Evolutionary conservation across 2,329 filamentous ascomycete genomes (phyloP), one percentile per base, ranked within the genome.

Genomic region (Aspergillus sp.): DNA sequence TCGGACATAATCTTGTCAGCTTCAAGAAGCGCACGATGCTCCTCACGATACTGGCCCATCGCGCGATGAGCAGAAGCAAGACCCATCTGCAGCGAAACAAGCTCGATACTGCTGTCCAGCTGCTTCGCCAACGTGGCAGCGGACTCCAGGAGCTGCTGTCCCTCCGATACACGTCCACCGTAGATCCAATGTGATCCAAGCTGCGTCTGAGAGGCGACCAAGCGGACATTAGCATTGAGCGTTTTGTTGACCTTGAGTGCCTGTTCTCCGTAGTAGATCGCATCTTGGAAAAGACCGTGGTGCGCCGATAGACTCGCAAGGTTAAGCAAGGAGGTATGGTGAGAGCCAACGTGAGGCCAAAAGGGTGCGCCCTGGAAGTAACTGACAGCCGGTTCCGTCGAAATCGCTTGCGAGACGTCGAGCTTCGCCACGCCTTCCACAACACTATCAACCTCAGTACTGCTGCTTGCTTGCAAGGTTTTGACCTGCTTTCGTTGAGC

Each of bases 241-340:
- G 79, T 81, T 49, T 78, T 76, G 19, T 88, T 88, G 50, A 95
- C 80, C 59, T 86, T 88, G 46, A 85, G 75, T 0, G 90, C 90
- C 58, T 93, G 86, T 56, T 96, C 86, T 1, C 86, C 84, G 57
- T 95, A 94, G 63, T 90, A 93, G 0, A 91, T 72, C 2, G 91
- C 91, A 64, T 97, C 91, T 51, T 88, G 84, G 54, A 90, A 88
- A 69, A 95, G 80, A 23, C 93, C 93, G 53, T 93, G 80, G 54
- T 95, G 85, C 1, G 86, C 82, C 57, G 90, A 95, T 1, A 95
- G 74, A 3, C 79, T 78, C 0, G 89, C 89, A 3, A 95, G 78
- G 49, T 90, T 84, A 50, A 84, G 69, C 12, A 95, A 73, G 48
- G 83, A 82, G 25, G 81, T 78, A 57, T 90, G 84, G 17, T 96